Percentiles rank a stretch among this genome's conserved stretches.
Evolutionary conservation across 768 basidiomycete genomes (phyloP).

Genomic region (Crepidotus variabilis): DNA sequence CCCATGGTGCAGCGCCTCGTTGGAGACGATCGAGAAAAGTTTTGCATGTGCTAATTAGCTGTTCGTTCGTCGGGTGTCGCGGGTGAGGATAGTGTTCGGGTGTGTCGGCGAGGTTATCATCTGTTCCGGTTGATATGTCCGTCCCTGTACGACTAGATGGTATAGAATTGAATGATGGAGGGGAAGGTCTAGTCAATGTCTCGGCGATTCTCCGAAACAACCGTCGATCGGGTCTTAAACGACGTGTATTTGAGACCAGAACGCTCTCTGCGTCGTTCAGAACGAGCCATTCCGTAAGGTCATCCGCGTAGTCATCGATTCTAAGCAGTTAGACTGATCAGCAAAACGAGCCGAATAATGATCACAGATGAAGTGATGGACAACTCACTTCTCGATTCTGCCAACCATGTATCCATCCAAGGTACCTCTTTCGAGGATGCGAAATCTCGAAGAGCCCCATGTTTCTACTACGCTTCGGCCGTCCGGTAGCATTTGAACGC

Average conservation of each 20-base stretch:
- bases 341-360: no score
- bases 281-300: slow-evolving; percentile 26
- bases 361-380: not conserved
- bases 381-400: slow-evolving; percentile 58
- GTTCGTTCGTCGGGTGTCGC: slow-evolving; percentile 38
- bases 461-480: slow-evolving; percentile 85
- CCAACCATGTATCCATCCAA: slow-evolving; percentile 91
- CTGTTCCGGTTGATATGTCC: not conserved
- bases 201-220: not conserved
- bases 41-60: slow-evolving; percentile 46
- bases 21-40: slow-evolving; percentile 42
- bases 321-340: slow-evolving; percentile 9
- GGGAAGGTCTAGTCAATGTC: not conserved
- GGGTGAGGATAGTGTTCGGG: slow-evolving; percentile 7
- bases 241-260: not conserved
- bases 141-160: not conserved
- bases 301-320: slow-evolving; percentile 34
- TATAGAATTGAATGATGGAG: slow-evolving; percentile 4
- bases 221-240: not conserved
- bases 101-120: not conserved
- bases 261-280: slow-evolving; percentile 1
- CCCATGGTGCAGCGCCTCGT: slow-evolving; percentile 85
- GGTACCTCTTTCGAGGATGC: slow-evolving; percentile 77
- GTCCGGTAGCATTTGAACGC: slow-evolving; percentile 84
- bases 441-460: slow-evolving; percentile 65